Percentiles rank a stretch among this genome's conserved stretches.
These are phyloP conservation scores for Phytophthora pinifolia DNA, from an alignment of 352 stramenopile species.

Conservation along the genomic window DNA sequence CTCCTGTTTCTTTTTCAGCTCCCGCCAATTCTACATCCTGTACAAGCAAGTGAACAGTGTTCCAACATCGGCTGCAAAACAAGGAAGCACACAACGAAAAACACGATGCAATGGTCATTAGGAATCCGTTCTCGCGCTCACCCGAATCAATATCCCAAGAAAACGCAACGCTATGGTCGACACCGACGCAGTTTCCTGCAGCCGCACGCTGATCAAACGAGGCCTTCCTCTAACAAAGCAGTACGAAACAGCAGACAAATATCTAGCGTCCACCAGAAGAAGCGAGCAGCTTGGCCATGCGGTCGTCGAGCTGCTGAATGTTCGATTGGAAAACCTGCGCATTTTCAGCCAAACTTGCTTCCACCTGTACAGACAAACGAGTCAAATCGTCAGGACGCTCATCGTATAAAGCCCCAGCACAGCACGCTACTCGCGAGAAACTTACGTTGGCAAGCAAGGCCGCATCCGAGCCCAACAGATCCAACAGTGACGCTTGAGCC, in stretches of 20 bases:
- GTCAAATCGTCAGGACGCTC: slow-evolving; percentile 11
- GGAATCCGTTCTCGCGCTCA: slow-evolving; percentile 36
- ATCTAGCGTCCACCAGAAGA: slow-evolving; percentile 20
- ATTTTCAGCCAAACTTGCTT: slow-evolving; percentile 73
- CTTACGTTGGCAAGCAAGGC: slow-evolving; percentile 72
- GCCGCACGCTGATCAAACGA: slow-evolving; percentile 19
- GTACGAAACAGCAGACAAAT: slow-evolving; percentile 13
- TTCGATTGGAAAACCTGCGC: slow-evolving; percentile 78
- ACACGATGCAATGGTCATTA: slow-evolving; percentile 32
- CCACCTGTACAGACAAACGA: slow-evolving; percentile 45
- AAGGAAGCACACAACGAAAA: slow-evolving; percentile 7
- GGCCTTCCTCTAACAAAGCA: slow-evolving; percentile 13
- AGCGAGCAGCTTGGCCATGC: slow-evolving; percentile 55
- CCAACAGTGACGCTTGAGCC: slow-evolving; percentile 47
- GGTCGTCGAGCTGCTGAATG: slow-evolving; percentile 72
- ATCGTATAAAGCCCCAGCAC: slow-evolving; percentile 1
- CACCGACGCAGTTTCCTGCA: slow-evolving; percentile 15
- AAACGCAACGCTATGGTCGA: slow-evolving; percentile 37
- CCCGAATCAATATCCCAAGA: slow-evolving; percentile 32
- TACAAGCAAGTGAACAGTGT: too few relatives aligned
- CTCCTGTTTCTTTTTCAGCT: too few relatives aligned
- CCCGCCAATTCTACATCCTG: too few relatives aligned
- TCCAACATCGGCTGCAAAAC: too few relatives aligned
- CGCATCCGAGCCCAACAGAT: slow-evolving; percentile 67
- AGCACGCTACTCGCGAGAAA: slow-evolving; percentile 1